Conservation (phyloP, 2,329 filamentous ascomycete genomes). For the Fusarium buxicola region DNA sequence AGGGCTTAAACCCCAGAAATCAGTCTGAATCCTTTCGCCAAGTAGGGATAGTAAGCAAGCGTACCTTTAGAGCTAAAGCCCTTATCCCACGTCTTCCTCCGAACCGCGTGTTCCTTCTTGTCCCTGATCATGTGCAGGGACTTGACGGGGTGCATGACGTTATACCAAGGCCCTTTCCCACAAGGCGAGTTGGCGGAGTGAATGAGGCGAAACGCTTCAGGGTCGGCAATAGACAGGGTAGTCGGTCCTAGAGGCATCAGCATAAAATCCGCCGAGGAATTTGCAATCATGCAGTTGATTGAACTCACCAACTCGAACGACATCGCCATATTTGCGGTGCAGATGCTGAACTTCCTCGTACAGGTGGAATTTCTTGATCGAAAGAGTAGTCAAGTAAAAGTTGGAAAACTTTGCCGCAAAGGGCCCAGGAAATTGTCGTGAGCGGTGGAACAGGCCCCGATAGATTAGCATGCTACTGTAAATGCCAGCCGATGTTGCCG, state of each 20-base stretch:
- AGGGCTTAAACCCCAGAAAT: background rate
- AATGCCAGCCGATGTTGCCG: background rate
- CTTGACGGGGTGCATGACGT: slow-evolving; percentile 1
- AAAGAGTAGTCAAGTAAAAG: slow-evolving; percentile 3
- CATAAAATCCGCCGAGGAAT: accelerated
- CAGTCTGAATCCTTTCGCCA: too few species aligned
- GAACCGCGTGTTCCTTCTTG: slow-evolving; percentile 13
- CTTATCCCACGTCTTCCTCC: slow-evolving; percentile 34
- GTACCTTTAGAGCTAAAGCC: slow-evolving; percentile 33
- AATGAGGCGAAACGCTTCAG: slow-evolving; percentile 19
- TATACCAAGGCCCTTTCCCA: slow-evolving; percentile 28
- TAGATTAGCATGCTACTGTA: slow-evolving; percentile 19
- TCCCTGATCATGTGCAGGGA: slow-evolving; percentile 19
- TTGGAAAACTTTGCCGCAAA: slow-evolving; percentile 22
- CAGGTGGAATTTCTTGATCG: slow-evolving; percentile 4
- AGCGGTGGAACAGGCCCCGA: slow-evolving; percentile 23
- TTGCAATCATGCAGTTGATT: background rate
- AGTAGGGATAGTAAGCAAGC: background rate
- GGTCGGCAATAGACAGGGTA: slow-evolving; percentile 25
- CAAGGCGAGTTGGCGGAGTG: slow-evolving; percentile 20
- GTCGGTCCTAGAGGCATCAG: slow-evolving; percentile 9
- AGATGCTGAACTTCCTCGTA: slow-evolving; percentile 25
- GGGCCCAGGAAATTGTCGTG: slow-evolving; percentile 27
- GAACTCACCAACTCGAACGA: slow-evolving; percentile 25
- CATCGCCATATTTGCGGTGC: slow-evolving; percentile 28